Evolutionary conservation across 2,329 filamentous ascomycete species (phyloP), one percentile per base, ranked within the genome.

Genomic region (Aureobasidium sp.): DNA sequence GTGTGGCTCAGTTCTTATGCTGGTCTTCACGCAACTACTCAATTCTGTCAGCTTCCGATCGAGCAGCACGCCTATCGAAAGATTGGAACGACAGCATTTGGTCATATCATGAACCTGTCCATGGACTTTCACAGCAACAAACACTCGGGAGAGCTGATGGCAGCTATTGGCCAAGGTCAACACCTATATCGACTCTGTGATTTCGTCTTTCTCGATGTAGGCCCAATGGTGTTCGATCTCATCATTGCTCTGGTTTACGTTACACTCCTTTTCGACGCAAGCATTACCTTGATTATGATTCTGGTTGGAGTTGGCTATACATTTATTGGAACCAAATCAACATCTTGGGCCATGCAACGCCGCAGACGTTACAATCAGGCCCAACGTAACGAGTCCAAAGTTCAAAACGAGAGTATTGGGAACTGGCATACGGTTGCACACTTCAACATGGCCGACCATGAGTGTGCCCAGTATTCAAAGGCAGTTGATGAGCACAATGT

Each of bases 111-210:
- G 79, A 77, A 75, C n/a, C 75, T 89, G 0, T 86, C 84, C 0
- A 86, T 86, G 74, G 84, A 88, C 63, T 89, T 88, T 59, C 86
- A 90, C 67, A 82, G 83, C 19, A 79, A 80, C 53, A 86, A 86
- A 64, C 79, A 82, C 58, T 84, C 83, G 1, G 84, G 83, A 1
- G 82, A 87, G 63, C 75, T 89, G 0, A 82, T 84, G 69, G 81
- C 83, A 64, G 81, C 84, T 3, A 79, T 89, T n/a, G 77, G 81
- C 54, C 84, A 87, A 65, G 87, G 84, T 0, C 75, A 79, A 42
- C 79, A 83, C 2, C 73, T 89, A 13, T 81, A 81, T 43, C 75
- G 81, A 38, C 71, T 89, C 2, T 73, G 88, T 11, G 81, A 87
- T 46, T 79, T 79, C 40, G 72, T 84, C 4, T 71, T 84, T 2